These are phyloP conservation scores for Phytophthora macrochlamydospora DNA, from an alignment of 352 stramenopile species.

Conservation along the genomic window DNA sequence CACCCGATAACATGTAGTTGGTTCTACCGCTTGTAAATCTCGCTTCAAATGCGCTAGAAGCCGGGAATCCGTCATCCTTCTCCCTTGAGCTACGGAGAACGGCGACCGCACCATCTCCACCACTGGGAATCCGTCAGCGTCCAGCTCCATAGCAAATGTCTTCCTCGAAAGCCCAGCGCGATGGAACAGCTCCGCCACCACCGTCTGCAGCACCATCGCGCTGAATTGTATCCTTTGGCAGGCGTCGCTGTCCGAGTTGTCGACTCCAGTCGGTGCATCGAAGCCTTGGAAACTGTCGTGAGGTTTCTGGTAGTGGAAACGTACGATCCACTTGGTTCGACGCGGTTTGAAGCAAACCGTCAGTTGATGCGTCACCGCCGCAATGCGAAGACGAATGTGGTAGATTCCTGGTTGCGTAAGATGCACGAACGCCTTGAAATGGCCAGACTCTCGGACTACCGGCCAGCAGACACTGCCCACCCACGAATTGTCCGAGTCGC, in stretches of 20 bases:
- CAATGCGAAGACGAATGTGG: constrained; percentile 7
- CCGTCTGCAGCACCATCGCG: constrained; percentile 18
- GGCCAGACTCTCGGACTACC: constrained; percentile 14
- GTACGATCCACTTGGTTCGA: constrained; percentile 14
- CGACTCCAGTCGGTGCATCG: constrained; percentile 13
- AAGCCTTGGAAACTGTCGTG: constrained; percentile 14
- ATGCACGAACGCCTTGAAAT: constrained; percentile 23
- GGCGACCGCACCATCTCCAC: constrained; percentile 13
- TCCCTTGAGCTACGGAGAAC: background rate
- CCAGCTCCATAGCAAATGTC: constrained; percentile 16
- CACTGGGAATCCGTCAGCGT: constrained; percentile 10
- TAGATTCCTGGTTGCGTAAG: constrained; percentile 8
- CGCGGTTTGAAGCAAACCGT: constrained; percentile 8
- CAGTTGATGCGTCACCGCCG: background rate
- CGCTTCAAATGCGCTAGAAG: constrained; percentile 7
- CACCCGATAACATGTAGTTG: background rate
- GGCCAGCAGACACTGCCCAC: constrained; percentile 21
- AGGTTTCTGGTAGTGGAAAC: constrained; percentile 21
- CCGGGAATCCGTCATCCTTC: constrained; percentile 10
- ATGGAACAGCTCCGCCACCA: constrained; percentile 18
- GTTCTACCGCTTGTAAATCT: constrained; percentile 3
- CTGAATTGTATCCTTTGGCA: constrained; percentile 17
- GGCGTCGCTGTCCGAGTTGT: constrained; percentile 14
- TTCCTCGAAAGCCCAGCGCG: constrained; percentile 6
- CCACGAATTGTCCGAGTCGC: constrained; percentile 6